Percentiles rank a stretch among this genome's conserved stretches.
Evolutionary conservation across 805 yeast genomes (phyloP).

Genomic region (Hanseniaspora lindneri): DNA sequence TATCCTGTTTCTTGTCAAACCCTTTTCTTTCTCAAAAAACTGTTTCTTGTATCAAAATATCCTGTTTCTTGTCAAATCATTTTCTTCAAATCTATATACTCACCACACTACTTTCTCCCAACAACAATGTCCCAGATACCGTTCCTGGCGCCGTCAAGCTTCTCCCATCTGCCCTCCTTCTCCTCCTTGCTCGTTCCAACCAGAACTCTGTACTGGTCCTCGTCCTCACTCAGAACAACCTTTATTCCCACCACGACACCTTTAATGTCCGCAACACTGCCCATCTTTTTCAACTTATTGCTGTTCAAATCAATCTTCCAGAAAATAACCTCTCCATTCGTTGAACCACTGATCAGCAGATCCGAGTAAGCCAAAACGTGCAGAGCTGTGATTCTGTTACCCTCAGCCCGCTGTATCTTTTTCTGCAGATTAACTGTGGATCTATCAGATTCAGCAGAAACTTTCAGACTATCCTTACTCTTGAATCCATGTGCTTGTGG

Average conservation of each 20-base stretch:
- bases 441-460: slow-evolving; percentile 40
- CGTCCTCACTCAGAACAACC: slow-evolving; percentile 42
- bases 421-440: slow-evolving; percentile 36
- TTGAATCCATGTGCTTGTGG: slow-evolving; percentile 69
- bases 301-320: slow-evolving; percentile 65
- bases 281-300: slow-evolving; percentile 48
- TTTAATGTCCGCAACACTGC: slow-evolving; percentile 44
- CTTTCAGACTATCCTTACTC: slow-evolving; percentile 38
- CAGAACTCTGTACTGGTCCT: slow-evolving; percentile 42
- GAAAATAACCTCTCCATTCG: slow-evolving; percentile 62
- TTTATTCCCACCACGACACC: slow-evolving; percentile 64
- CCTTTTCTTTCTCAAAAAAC: too few species aligned
- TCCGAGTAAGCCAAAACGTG: slow-evolving; percentile 78
- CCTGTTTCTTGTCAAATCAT: too few species aligned
- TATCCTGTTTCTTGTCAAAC: too few species aligned
- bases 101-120: slow-evolving; percentile 23
- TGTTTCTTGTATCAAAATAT: too few species aligned
- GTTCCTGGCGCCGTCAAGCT: slow-evolving; percentile 52
- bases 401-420: slow-evolving; percentile 50
- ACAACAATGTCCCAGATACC: slow-evolving; percentile 50
- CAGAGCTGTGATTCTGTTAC: slow-evolving; percentile 76
- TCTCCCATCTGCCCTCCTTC: slow-evolving; percentile 77
- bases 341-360: slow-evolving; percentile 76
- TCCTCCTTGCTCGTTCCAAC: slow-evolving; percentile 77
- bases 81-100: too few species aligned